Conservation (phyloP, 2,329 filamentous ascomycete species). For the Claviceps africana region DNA sequence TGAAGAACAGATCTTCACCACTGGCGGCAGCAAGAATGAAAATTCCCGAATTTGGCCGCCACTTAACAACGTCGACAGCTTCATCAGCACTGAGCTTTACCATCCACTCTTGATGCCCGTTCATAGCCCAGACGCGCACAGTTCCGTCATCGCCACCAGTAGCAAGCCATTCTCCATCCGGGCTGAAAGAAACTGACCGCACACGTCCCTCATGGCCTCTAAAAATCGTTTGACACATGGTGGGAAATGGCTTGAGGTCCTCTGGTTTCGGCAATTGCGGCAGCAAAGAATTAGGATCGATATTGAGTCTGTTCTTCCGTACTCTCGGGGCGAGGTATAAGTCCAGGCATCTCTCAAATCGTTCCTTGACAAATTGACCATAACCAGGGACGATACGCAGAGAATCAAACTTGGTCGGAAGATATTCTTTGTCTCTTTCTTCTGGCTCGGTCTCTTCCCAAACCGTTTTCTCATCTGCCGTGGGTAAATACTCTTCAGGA, state of each 20-base stretch:
- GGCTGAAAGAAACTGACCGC: conserved; percentile 71
- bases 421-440: conserved; percentile 77
- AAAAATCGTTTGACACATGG: conserved; percentile 75
- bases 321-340: conserved; percentile 88
- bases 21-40: conserved; percentile 71
- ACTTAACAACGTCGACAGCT: conserved; percentile 73
- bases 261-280: conserved; percentile 88
- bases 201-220: conserved; percentile 80
- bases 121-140: conserved; percentile 81
- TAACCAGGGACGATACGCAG: conserved; percentile 88
- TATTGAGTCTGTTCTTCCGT: conserved; percentile 86
- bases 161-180: conserved; percentile 71
- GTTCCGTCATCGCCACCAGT: conserved; percentile 91
- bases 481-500: conserved; percentile 83
- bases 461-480: conserved; percentile 63
- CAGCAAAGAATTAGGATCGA: conserved; percentile 82
- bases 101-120: conserved; percentile 78
- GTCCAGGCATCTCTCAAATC: conserved; percentile 90
- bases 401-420: conserved; percentile 70
- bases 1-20: conserved; percentile 74
- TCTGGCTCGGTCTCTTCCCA: conserved; percentile 85
- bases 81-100: conserved; percentile 64
- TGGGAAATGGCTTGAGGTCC: conserved; percentile 90
- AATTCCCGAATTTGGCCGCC: conserved; percentile 73
- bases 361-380: conserved; percentile 79